These are phyloP conservation scores for Cladochytrium tenue DNA, from an alignment of 371 early-diverging fungal species.

Conservation along the genomic window DNA sequence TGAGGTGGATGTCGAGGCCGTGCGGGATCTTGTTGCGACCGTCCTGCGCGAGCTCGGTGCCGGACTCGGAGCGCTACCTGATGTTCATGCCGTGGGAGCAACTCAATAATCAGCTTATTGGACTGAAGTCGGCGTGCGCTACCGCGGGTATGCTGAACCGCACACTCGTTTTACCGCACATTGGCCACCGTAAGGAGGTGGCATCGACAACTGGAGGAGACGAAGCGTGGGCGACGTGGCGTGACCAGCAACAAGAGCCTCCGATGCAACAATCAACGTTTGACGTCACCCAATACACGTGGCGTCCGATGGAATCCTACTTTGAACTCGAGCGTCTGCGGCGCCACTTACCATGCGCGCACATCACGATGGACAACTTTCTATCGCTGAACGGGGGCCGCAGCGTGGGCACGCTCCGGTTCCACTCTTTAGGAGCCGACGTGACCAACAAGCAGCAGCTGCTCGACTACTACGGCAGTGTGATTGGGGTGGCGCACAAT, in stretches of 20 bases:
- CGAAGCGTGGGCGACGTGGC: neutral
- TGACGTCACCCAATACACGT: constrained; percentile 15
- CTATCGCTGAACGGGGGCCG: constrained; percentile 16
- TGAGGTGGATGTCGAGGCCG: constrained; percentile 15
- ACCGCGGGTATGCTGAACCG: constrained; percentile 29
- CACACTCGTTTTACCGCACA: constrained; percentile 34
- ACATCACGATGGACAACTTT: constrained; percentile 35
- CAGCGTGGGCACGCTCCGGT: constrained; percentile 18
- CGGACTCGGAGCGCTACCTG: constrained; percentile 22
- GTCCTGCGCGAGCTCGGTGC: neutral
- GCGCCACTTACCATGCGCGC: constrained; percentile 28
- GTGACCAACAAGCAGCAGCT: constrained; percentile 30
- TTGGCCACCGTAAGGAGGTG: constrained; percentile 30
- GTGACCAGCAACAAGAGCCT: neutral
- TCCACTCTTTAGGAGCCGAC: constrained; percentile 33
- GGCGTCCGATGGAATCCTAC: constrained; percentile 32
- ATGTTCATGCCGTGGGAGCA: constrained; percentile 46
- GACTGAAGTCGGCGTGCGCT: constrained; percentile 43
- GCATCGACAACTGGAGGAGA: neutral
- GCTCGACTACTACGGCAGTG: constrained; percentile 24
- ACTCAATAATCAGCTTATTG: constrained; percentile 38
- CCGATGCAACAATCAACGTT: constrained; percentile 17
- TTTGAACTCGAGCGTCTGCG: constrained; percentile 26
- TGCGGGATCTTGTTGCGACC: too few species aligned
- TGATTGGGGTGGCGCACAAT: constrained; percentile 17